Base-by-base conservation (phyloP, 768 basidiomycete genomes). In the Pulveroboletus sp. region DNA sequence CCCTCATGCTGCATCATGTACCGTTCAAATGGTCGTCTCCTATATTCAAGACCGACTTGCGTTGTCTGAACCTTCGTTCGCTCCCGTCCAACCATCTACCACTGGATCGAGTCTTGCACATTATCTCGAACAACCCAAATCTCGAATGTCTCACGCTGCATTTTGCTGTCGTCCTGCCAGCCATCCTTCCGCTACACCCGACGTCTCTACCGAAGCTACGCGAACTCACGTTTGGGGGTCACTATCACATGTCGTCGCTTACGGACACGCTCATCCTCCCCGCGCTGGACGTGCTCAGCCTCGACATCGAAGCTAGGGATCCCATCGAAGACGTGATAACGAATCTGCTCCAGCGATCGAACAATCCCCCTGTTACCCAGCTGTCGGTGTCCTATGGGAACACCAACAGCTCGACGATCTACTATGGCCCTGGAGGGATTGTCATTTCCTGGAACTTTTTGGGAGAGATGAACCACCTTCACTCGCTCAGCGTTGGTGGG, bases 1-100 rank as follows among this genome's bases (percentile, higher is more conserved):
- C 78, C 0, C 68, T 89, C 11, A 86, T 84, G 24, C 70, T 89
- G 10, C 82, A 85, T 57, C 77, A 86, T 53, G 77, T 83, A 5
- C 86, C 88, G 0, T 88, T 89, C 73, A 84, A 82, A 64, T 85
- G 85, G 81, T 82, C 81, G 3, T 84, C 86, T 0, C 83, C 87
- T 1, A 79, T 89, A 69, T 78, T 89, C 60, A 76, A 74, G 35
- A 74, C 75, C 11, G 76, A 77, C 47, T 70, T 89, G 11, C 75
- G 72, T 37, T 73, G 76, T 3, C 74, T 89, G 48, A 81, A 77
- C 49, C 74, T 89, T 33, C 82, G 82, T 26, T 77, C 84, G 1
- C 79, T 87, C 9, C 82, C 83, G 14, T 80, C 77, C 2, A 72
- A 76, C 6, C 78, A 81, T 54, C 71, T 86, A 32, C 79, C 84